Evolutionary conservation across 257 asterid genomes (phyloP), one percentile per base, ranked within the genome.

Genomic region (Ophiorrhiza pumila): DNA sequence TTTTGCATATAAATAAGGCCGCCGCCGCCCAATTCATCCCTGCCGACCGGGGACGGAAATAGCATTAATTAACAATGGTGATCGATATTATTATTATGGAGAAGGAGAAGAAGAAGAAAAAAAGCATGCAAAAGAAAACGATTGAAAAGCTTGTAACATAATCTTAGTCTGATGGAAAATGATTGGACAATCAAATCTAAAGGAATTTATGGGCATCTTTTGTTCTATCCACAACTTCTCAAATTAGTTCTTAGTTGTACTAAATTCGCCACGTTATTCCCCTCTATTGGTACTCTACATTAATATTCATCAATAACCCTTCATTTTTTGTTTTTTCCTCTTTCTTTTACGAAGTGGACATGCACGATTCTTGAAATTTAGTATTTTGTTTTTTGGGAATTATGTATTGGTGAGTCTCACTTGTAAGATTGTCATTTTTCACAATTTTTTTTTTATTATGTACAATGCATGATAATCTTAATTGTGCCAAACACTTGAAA

Each of bases 11-110:
- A 15, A 65, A 60, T 15, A 39, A 3, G n/a, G n/a, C n/a, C n/a
- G 8, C 17, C 69, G 65, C 78, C 65, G 68, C n/a, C 65, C 74
- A 53, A 53, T 70, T 65, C 53, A 13, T 53, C 17, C 53, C 17
- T 37, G 65, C 65, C 74, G 74, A 55, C 65, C 17, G 25, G 52
- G 50, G 50, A 69, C 64, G 35, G 29, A 22, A 55, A 53, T 23
- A 25, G 2, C 32, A n/a, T n/a, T n/a, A n/a, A n/a, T n/a, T n/a
- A 37, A 55, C 52, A 37, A 63, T 32, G 49, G 10, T 7, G 8
- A n/a, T n/a, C n/a, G n/a, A n/a, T n/a, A n/a, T n/a, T 35, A 34
- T 27, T 2, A 37, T 23, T 62, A 35, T 42, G 49, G 13, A 14
- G 22, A 62, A 46, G 4, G 9, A 7, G 46, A 46, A n/a, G 14